phyloP scores from a whole-genome alignment of 257 asterid species.

The Jaltomata sinuosa region DNA sequence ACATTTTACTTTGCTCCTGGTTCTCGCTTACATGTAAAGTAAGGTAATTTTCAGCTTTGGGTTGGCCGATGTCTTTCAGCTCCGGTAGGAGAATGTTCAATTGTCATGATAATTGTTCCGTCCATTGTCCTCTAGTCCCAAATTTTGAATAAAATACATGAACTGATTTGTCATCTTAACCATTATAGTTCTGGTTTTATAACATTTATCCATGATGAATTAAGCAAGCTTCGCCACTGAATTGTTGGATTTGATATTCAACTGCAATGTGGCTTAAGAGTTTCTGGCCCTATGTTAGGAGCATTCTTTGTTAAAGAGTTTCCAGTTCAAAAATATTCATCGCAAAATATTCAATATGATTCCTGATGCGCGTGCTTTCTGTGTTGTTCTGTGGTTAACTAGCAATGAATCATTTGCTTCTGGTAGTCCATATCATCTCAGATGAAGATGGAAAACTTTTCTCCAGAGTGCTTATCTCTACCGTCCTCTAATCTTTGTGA shows the following conservation, averaged over 20 bases:
- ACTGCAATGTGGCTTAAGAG: background rate
- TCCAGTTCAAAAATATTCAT: background rate
- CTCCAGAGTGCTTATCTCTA: background rate
- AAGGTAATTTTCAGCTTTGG: background rate
- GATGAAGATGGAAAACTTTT: background rate
- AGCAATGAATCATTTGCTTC: background rate
- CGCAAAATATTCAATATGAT: background rate
- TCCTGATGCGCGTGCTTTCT: background rate
- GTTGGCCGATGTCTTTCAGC: background rate
- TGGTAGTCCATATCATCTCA: no score
- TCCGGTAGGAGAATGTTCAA: background rate
- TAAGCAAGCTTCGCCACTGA: background rate
- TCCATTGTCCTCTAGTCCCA: background rate
- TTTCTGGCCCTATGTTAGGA: background rate
- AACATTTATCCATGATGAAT: background rate
- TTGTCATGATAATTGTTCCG: background rate
- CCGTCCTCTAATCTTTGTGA: background rate
- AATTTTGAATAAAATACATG: background rate
- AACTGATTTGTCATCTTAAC: background rate
- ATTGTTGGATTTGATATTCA: background rate
- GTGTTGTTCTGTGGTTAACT: background rate
- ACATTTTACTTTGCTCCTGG: background rate
- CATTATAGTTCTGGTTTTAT: background rate
- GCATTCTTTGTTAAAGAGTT: background rate
- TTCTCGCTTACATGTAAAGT: background rate